Evolutionary conservation across 768 basidiomycete genomes (phyloP), one percentile per base, ranked within the genome.

Genomic region (Lentinula aciculospora): DNA sequence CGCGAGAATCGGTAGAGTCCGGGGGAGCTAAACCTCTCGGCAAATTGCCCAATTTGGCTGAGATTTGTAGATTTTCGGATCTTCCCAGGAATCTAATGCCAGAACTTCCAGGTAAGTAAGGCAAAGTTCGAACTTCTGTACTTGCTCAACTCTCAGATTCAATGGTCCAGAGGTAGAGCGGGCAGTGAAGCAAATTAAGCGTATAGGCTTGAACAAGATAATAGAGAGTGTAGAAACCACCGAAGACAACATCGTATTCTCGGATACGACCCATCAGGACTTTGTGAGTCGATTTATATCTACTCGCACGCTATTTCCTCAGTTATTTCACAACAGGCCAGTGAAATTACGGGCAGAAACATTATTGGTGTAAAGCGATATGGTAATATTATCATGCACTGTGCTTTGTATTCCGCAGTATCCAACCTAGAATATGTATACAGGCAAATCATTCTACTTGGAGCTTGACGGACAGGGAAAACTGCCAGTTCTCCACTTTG

Each of bases 401-500:
- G 8, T 15, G 69, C 68, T 32, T 69, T 71, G 49, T 12, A 84
- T 66, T 83, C 83, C 80, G 60, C 57, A 42, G 37, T 53, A 45
- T 44, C 48, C 39, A 46, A 45, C 48, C 37, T 49, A 12, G 10
- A 15, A 47, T 55, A 8, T 40, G 25, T 25, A 17, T 21, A 23
- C 21, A 83, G 83, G 85, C 53, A 83, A 88, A 67, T 73, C 80
- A n/a, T 84, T 86, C 59, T 92, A 86, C 63, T 67, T 92, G 10
- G 76, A 78, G 44, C 75, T 92, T 2, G 78, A 81, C 29, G 87
- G 86, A 6, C 59, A 71, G 13, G 88, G 87, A 0, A 75, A 74
- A 64, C 67, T 81, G 61, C 89, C 89, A 3, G 84, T 91, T 2
- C 69, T 91, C 48, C 89, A 92, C 66, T 89, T 92, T 62, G 90